These are phyloP conservation scores for Russula dissimulans DNA, from an alignment of 768 basidiomycete species.

Conservation along the genomic window DNA sequence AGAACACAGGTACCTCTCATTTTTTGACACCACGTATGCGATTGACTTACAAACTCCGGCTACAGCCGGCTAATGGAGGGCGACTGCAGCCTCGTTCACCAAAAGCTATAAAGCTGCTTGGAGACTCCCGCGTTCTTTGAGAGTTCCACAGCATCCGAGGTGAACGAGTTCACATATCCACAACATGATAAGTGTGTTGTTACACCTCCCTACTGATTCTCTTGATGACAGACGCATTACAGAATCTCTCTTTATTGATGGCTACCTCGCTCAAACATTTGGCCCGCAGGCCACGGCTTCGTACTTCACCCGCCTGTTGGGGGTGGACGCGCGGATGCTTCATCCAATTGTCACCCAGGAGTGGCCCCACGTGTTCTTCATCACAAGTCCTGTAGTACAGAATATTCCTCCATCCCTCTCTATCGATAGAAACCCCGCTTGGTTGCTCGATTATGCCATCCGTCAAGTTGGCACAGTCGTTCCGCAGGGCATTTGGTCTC, in stretches of 20 bases:
- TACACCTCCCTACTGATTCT: too few relatives aligned
- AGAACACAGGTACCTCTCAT: too few relatives aligned
- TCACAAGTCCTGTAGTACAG: background rate
- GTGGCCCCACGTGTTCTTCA: conserved; percentile 4
- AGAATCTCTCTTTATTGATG: background rate
- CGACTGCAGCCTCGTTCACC: too few relatives aligned
- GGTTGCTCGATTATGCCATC: conserved; percentile 1
- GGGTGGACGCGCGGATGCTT: background rate
- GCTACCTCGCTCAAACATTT: conserved; percentile 4
- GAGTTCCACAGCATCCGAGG: too few relatives aligned
- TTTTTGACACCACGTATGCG: too few relatives aligned
- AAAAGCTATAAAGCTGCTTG: too few relatives aligned
- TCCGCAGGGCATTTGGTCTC: conserved; percentile 6
- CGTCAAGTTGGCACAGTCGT: background rate
- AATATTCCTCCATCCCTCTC: background rate
- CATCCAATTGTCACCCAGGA: background rate
- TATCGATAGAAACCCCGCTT: background rate
- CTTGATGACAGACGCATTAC: background rate
- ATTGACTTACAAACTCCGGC: too few relatives aligned
- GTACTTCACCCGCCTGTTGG: conserved; percentile 2
- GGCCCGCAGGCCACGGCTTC: background rate
- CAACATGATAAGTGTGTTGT: too few relatives aligned
- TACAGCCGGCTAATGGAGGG: too few relatives aligned
- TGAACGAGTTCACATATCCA: too few relatives aligned
- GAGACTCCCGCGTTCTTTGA: too few relatives aligned